phyloP scores from a whole-genome alignment of 2,329 filamentous ascomycete species.

The Beauveria bassiana region DNA sequence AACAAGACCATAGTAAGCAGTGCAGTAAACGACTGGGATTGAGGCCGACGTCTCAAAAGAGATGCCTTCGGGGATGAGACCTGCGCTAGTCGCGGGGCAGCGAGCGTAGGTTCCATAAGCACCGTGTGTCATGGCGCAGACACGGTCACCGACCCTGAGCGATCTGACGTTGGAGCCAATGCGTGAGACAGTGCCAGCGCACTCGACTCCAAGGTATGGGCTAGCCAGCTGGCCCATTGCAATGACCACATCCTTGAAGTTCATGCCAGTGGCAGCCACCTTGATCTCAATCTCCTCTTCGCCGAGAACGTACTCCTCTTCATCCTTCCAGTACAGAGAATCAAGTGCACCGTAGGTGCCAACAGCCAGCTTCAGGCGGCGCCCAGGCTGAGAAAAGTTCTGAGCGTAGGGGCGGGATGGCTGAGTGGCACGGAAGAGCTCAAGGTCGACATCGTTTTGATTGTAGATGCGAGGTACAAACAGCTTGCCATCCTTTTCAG shows the following conservation, averaged over 20 bases:
- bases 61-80: constrained; percentile 30
- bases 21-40: constrained; percentile 32
- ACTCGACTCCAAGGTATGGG: constrained; percentile 31
- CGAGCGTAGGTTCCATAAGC: constrained; percentile 27
- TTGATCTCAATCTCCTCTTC: constrained; percentile 34
- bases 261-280: constrained; percentile 36
- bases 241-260: constrained; percentile 39
- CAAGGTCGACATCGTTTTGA: constrained; percentile 19
- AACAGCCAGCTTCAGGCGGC: constrained; percentile 30
- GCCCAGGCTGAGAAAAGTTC: constrained; percentile 31
- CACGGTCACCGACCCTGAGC: constrained; percentile 63
- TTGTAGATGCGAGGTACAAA: constrained; percentile 23
- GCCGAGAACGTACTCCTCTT: constrained; percentile 20
- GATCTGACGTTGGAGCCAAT: constrained; percentile 54
- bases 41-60: constrained; percentile 31
- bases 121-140: constrained; percentile 44
- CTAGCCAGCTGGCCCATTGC: constrained; percentile 31
- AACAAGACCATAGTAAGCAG: constrained; percentile 33
- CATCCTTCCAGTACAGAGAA: constrained; percentile 32
- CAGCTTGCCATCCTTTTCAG: constrained; percentile 20
- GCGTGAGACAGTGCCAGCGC: constrained; percentile 30
- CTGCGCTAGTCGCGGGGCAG: constrained; percentile 25
- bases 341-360: constrained; percentile 30
- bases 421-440: constrained; percentile 21
- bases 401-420: constrained; percentile 21